Evolutionary conservation across 1,139 yeast genomes (phyloP), one percentile per base, ranked within the genome.

Genomic region (Hyphopichia wangnamkhiaoensis): DNA sequence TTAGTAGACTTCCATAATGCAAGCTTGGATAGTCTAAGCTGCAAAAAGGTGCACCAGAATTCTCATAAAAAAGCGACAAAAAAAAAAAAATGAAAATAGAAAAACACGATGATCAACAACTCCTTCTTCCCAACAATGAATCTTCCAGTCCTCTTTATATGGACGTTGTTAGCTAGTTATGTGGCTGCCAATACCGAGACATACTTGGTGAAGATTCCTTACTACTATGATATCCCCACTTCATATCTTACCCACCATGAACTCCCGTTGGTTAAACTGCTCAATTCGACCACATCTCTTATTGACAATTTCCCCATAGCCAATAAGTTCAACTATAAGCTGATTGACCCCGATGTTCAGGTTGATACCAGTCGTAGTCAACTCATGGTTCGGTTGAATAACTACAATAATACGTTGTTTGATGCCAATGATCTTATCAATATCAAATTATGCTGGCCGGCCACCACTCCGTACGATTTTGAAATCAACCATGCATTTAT

Each of bases 371-470:
- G 40, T 12, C 25, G 32, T 12, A 50, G 40, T n/a, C 53, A 54
- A 1, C 39, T 71, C 3, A 48, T 65, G 5, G 65, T 71, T 10
- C 52, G 56, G 31, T 31, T 72, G 17, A 70, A 70, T 46, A 69
- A 70, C 45, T 65, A 68, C 45, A 44, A 50, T 16, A 56, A 65
- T 41, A n/a, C 37, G 5, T 50, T 62, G 2, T 68, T 52, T 39
- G 41, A 42, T 10, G 52, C 71, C 12, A 56, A 63, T 36, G 74
- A 68, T 46, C 38, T 63, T 24, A 41, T 71, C 25, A 59, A 56
- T 40, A 53, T 68, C 23, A 72, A 72, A 43, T 42, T 71, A 13
- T 71, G 76, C 46, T 72, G 77, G 77, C 75, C 76, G 0, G 74
- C 76, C 0, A 69, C 67, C 1, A 44, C 43, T 12, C 74, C 77